Evolutionary conservation across 2,329 filamentous ascomycete species (phyloP).

Genomic region (Mycosphaerella arachidis): DNA sequence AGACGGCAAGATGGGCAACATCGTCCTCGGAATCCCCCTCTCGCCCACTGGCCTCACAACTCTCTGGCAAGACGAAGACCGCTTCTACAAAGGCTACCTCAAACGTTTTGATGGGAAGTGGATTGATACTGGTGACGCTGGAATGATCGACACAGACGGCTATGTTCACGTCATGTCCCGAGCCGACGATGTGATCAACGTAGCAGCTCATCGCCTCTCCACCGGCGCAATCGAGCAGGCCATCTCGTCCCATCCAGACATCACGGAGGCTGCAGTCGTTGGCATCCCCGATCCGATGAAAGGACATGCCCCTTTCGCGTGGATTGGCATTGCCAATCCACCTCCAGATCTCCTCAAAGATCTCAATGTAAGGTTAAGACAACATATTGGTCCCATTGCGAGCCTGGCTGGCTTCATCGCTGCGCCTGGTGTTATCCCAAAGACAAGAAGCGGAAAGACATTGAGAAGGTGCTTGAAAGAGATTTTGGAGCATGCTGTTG

Average conservation of each 20-base stretch:
- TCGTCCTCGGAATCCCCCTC: conserved; percentile 76
- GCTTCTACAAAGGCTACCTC: conserved; percentile 82
- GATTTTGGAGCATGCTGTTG: conserved; percentile 74
- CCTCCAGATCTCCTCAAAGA: conserved; percentile 52
- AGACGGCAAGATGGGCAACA: conserved; percentile 81
- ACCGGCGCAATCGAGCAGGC: conserved; percentile 90
- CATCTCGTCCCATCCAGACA: conserved; percentile 70
- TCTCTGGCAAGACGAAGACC: conserved; percentile 77
- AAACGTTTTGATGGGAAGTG: conserved; percentile 75
- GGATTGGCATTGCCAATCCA: conserved; percentile 62
- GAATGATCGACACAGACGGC: conserved; percentile 72
- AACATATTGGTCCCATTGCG: conserved; percentile 83
- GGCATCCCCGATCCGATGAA: conserved; percentile 82
- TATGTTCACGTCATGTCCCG: conserved; percentile 57
- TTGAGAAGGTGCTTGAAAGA: conserved; percentile 75
- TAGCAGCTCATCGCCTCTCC: conserved; percentile 86
- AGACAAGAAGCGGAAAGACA: conserved; percentile 89
- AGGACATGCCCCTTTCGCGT: conserved; percentile 87
- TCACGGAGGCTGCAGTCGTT: conserved; percentile 82
- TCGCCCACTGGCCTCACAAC: conserved; percentile 83
- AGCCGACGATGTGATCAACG: conserved; percentile 86
- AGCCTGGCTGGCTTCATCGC: conserved; percentile 80
- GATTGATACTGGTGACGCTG: conserved; percentile 88
- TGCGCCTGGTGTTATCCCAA: conserved; percentile 81
- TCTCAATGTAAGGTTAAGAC: conserved; percentile 67